Evolutionary conservation across 1,284 basidiomycete species (phyloP).

Genomic region (Trichosporon ovoides): DNA sequence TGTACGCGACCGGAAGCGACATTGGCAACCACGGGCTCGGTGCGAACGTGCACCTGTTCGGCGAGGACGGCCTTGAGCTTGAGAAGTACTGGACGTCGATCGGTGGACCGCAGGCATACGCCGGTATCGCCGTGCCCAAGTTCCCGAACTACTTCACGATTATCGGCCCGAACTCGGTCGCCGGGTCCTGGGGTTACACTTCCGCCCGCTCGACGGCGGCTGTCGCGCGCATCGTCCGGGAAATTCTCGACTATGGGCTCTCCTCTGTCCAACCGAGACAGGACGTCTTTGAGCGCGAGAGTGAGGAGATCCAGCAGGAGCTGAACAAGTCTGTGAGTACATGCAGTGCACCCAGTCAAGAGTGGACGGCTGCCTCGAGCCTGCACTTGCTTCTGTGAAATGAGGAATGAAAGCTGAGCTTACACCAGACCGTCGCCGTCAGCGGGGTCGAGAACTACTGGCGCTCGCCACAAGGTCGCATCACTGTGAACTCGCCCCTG

Average conservation of each 20-base stretch:
- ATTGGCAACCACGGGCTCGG: slow-evolving; percentile 2
- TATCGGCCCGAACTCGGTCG: slow-evolving; percentile 23
- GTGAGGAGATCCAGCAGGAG: slow-evolving; percentile 9
- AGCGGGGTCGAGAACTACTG: slow-evolving; percentile 2
- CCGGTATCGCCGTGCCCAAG: slow-evolving; percentile 10
- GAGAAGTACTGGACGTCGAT: slow-evolving; percentile 6
- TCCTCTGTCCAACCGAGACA: slow-evolving; percentile 16
- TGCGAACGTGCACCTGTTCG: background rate
- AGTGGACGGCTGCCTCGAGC: too few relatives aligned
- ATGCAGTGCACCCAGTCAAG: too few relatives aligned
- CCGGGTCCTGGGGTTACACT: slow-evolving; percentile 23
- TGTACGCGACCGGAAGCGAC: slow-evolving; percentile 6
- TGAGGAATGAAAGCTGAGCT: background rate
- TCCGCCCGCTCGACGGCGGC: slow-evolving; percentile 13
- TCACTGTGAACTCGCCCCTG: slow-evolving; percentile 8
- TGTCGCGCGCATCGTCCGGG: slow-evolving; percentile 16
- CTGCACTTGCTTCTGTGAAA: background rate
- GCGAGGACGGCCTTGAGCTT: slow-evolving; percentile 1
- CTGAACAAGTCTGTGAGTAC: slow-evolving; percentile 2
- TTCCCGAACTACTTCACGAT: slow-evolving; percentile 24
- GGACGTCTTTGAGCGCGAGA: slow-evolving; percentile 14
- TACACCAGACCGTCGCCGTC: slow-evolving; percentile 1
- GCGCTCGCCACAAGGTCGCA: background rate
- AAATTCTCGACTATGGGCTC: slow-evolving; percentile 13
- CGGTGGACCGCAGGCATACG: slow-evolving; percentile 7